Conservation (phyloP, 768 basidiomycete species). For the Mycena chlorophos region DNA sequence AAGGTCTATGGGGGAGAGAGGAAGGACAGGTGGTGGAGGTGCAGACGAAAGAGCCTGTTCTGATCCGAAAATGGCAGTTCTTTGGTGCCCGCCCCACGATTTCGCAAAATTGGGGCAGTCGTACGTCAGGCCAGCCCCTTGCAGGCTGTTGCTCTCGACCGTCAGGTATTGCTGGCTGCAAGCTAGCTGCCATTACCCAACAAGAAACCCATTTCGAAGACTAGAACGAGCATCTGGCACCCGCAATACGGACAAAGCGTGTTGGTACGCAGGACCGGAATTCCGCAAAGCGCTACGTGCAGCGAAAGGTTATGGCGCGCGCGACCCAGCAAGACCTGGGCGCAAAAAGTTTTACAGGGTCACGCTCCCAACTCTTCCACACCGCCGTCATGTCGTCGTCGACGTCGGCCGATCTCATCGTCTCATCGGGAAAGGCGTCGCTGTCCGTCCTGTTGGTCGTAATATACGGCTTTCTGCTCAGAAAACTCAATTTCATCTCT, state of each 20-base stretch:
- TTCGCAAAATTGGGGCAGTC: too few relatives aligned
- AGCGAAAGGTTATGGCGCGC: too few relatives aligned
- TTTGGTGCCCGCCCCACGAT: background rate
- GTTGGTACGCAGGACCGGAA: too few relatives aligned
- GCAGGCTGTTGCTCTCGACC: too few relatives aligned
- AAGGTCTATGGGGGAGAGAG: constrained; percentile 1
- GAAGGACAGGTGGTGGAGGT: background rate
- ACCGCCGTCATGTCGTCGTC: constrained; percentile 4
- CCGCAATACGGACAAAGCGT: too few relatives aligned
- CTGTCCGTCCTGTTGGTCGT: constrained; percentile 18
- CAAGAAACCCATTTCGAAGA: too few relatives aligned
- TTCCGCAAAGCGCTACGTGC: too few relatives aligned
- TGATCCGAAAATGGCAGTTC: background rate
- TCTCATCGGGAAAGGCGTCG: constrained; percentile 16
- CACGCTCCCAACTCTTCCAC: background rate
- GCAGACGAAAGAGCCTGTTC: background rate
- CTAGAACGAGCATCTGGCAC: too few relatives aligned
- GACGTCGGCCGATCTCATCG: constrained; percentile 7
- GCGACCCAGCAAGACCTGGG: too few relatives aligned
- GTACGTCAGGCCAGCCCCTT: too few relatives aligned
- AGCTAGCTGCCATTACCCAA: too few relatives aligned
- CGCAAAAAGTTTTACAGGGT: background rate
- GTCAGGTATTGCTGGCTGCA: too few relatives aligned
- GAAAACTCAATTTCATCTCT: constrained; percentile 14
- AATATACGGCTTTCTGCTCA: constrained; percentile 16